These are phyloP conservation scores for Emericellopsis atlantica DNA, from an alignment of 2,329 filamentous ascomycete genomes.

Conservation along the genomic window DNA sequence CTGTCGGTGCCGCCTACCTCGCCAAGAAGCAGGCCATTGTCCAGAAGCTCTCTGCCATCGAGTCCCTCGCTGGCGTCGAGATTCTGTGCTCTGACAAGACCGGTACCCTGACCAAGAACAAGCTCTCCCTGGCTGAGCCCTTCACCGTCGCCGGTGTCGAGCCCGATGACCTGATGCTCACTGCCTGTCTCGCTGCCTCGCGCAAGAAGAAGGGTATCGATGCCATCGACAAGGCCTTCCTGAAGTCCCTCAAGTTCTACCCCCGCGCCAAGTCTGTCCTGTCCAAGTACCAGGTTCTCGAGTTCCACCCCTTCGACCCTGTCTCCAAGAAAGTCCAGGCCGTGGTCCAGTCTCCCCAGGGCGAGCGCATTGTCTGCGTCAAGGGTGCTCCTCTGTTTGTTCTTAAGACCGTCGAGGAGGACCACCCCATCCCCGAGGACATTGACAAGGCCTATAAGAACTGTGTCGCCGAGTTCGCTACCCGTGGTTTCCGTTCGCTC, in stretches of 20 bases:
- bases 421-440: constrained; percentile 64
- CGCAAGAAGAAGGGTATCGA: constrained; percentile 95
- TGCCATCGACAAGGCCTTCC: constrained; percentile 88
- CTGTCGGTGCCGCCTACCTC: constrained; percentile 81
- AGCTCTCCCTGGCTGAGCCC: constrained; percentile 75
- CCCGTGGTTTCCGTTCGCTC: constrained; percentile 86
- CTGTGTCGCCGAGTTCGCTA: constrained; percentile 83
- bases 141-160: constrained; percentile 75
- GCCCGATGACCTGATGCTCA: constrained; percentile 81
- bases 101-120: constrained; percentile 88
- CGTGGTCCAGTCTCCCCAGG: constrained; percentile 69
- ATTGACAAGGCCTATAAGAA: constrained; percentile 80
- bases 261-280: constrained; percentile 71
- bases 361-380: constrained; percentile 76
- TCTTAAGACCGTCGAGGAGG: constrained; percentile 75
- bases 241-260: constrained; percentile 74
- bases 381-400: constrained; percentile 87
- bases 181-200: constrained; percentile 78
- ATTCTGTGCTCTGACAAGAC: constrained; percentile 95
- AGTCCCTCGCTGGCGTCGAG: constrained; percentile 84
- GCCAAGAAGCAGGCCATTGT: constrained; percentile 90
- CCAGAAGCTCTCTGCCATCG: constrained; percentile 83
- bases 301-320: constrained; percentile 82
- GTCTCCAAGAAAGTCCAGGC: constrained; percentile 89
- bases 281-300: constrained; percentile 71